phyloP scores from a whole-genome alignment of 352 stramenopile genomes.

The Lagenidium giganteum region DNA sequence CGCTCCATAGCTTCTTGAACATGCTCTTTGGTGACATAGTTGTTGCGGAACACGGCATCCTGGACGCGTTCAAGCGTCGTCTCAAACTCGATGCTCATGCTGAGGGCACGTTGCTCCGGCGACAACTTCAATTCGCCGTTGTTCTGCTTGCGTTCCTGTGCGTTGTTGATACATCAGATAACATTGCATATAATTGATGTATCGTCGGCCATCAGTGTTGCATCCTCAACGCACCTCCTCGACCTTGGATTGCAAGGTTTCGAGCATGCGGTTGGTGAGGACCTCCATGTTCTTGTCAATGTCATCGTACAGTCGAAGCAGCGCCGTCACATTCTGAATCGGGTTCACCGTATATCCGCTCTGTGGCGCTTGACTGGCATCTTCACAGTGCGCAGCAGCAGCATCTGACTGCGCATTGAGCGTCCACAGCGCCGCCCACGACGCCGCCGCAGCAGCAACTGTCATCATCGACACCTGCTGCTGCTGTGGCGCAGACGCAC shows the following conservation, averaged over 20 bases:
- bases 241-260: slow-evolving; percentile 51
- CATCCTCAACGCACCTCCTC: slow-evolving; percentile 45
- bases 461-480: slow-evolving; percentile 1
- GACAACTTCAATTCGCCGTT: slow-evolving; percentile 39
- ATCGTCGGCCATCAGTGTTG: too few species aligned
- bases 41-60: slow-evolving; percentile 79
- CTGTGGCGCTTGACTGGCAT: slow-evolving; percentile 6
- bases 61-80: slow-evolving; percentile 75
- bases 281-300: slow-evolving; percentile 85
- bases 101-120: slow-evolving; percentile 62
- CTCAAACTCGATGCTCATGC: slow-evolving; percentile 84
- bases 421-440: too few species aligned
- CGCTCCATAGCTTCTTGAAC: slow-evolving; percentile 67
- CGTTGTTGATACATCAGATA: not conserved
- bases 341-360: slow-evolving; percentile 48
- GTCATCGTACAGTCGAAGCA: slow-evolving; percentile 74
- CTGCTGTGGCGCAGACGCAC: too few species aligned
- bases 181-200: too few species aligned
- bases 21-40: slow-evolving; percentile 77
- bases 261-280: slow-evolving; percentile 61
- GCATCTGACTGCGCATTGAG: too few species aligned
- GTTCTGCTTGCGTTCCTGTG: slow-evolving; percentile 34
- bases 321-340: slow-evolving; percentile 62
- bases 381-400: slow-evolving; percentile 19
- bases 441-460: not conserved